phyloP scores from a whole-genome alignment of 2,329 filamentous ascomycete genomes.

The Apiospora rasikravindrae region DNA sequence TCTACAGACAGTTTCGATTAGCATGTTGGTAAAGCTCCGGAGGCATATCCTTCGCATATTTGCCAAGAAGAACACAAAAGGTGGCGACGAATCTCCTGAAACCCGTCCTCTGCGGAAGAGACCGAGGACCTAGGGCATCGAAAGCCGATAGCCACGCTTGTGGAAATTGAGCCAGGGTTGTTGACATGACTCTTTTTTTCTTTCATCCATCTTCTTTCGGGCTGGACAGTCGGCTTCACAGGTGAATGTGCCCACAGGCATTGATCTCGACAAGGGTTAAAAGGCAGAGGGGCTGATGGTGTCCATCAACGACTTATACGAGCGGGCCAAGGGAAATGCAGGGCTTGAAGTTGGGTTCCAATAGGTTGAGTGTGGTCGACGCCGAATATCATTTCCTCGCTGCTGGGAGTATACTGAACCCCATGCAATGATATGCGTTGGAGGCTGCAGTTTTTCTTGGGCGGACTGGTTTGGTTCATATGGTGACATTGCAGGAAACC shows the following conservation, averaged over 20 bases:
- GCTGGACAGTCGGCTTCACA: background rate
- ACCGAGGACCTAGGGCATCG: background rate
- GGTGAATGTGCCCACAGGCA: background rate
- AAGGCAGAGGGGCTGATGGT: background rate
- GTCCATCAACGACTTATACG: background rate
- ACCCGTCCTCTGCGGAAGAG: background rate
- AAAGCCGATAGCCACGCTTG: background rate
- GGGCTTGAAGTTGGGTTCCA: background rate
- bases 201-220: background rate
- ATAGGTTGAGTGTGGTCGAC: background rate
- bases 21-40: background rate
- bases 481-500: slow-evolving; percentile 7
- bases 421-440: background rate
- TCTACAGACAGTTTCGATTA: slow-evolving; percentile 16
- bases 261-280: background rate
- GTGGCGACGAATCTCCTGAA: slow-evolving; percentile 1
- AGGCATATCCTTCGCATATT: background rate
- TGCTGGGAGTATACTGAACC: background rate
- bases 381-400: background rate
- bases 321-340: background rate
- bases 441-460: background rate
- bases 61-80: background rate
- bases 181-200: background rate
- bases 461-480: background rate
- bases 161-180: background rate